phyloP scores from a whole-genome alignment of 148 eudicot genomes.

The Tetragonia tetragonoides region DNA sequence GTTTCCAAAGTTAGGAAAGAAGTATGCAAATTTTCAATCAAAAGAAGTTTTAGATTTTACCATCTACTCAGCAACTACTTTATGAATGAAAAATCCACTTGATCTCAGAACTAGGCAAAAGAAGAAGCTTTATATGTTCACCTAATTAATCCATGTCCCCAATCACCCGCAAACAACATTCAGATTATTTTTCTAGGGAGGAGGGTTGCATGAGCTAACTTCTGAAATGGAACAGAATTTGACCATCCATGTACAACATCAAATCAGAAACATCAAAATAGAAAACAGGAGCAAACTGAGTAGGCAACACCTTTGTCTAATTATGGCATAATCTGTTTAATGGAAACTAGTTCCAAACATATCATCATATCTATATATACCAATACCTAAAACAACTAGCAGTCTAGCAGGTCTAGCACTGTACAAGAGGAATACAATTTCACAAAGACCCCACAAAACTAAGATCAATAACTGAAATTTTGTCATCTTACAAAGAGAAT shows the following conservation, averaged over 20 bases:
- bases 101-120: neutral
- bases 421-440: neutral
- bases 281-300: too few species aligned
- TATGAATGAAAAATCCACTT: neutral
- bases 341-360: too few species aligned
- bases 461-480: neutral
- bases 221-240: too few species aligned
- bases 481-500: neutral
- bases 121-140: neutral
- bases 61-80: neutral
- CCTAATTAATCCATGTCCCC: neutral
- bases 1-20: neutral
- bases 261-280: neutral
- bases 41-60: neutral
- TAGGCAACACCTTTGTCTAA: too few species aligned
- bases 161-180: constrained; percentile 1
- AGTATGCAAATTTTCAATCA: neutral
- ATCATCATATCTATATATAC: too few species aligned
- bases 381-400: neutral
- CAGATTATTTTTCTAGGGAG: neutral
- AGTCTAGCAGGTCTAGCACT: neutral
- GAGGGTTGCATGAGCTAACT: neutral
- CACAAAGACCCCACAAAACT: neutral
- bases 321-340: too few species aligned
- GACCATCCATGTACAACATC: neutral